These are phyloP conservation scores for Ligustrum vulgare DNA, from an alignment of 257 asterid genomes.

Conservation along the genomic window DNA sequence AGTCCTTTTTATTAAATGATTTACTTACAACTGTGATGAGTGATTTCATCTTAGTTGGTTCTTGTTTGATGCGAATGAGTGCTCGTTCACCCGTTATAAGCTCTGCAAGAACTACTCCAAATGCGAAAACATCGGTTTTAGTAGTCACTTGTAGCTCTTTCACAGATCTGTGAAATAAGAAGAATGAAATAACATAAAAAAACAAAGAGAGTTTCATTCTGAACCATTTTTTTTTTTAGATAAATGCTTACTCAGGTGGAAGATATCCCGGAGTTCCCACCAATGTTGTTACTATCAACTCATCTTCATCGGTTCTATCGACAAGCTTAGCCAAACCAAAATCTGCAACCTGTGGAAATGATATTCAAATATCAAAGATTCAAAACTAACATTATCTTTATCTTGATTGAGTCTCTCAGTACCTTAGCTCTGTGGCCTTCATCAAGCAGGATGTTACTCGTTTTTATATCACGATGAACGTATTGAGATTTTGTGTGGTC, in stretches of 20 bases:
- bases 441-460: slow-evolving; percentile 76
- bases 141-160: slow-evolving; percentile 83
- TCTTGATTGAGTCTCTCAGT: not conserved
- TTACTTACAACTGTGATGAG: slow-evolving; percentile 72
- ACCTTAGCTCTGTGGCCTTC: slow-evolving; percentile 87
- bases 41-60: slow-evolving; percentile 69
- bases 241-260: slow-evolving; percentile 75
- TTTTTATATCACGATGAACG: slow-evolving; percentile 85
- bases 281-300: slow-evolving; percentile 62
- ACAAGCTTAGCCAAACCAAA: slow-evolving; percentile 88
- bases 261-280: slow-evolving; percentile 95
- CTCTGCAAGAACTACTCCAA: slow-evolving; percentile 85
- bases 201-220: not conserved
- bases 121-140: slow-evolving; percentile 85
- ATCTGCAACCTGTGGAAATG: slow-evolving; percentile 66
- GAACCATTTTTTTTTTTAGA: not conserved
- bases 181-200: slow-evolving; percentile 1
- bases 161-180: slow-evolving; percentile 49
- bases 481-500: slow-evolving; percentile 77
- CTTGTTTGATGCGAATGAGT: slow-evolving; percentile 58
- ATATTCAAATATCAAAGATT: not conserved
- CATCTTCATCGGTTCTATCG: slow-evolving; percentile 65
- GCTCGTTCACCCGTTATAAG: slow-evolving; percentile 85
- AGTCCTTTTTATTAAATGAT: not conserved
- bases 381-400: not conserved